Base-by-base conservation (phyloP, 768 basidiomycete species). In the Rubroboletus pulcherrimus region DNA sequence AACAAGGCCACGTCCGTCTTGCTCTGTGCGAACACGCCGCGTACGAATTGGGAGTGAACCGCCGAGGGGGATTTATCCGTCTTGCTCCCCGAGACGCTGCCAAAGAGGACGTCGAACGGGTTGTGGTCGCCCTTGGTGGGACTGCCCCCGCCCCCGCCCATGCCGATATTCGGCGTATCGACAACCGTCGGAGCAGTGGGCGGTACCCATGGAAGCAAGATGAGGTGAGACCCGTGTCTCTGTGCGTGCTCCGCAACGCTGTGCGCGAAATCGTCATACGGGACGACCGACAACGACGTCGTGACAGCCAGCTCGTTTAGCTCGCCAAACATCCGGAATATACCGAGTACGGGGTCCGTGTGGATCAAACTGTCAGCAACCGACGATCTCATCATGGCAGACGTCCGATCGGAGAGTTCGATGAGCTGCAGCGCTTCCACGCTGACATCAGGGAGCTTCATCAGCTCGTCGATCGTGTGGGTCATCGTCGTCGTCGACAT, bases 351-450 rank as follows among this genome's bases (percentile, higher is more conserved):
- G 0, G 91, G 86, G 59, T 93, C 91, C 3, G 83, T 83, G 53
- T 78, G 82, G 19, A 91, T 74, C 37, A 93, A 74, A 1, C 83
- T 78, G 43, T 92, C 87, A 0, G 83, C 80, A 2, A 71, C 78
- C 48, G 91, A 82, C 62, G 80, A 80, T 55, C 78, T 80, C 80
- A 88, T 84, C 63, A 87, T 80, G 1, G 81, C 81, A 9, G 80
- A 82, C 1, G 82, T 81, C 31, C 87, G 81, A 53, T 86, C 85
- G 0, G 85, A 83, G 24, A 87, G 76, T 69, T 97, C 94, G 58
- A 98, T 87, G 15, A 98, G 79, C 7, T 94, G 86, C 7, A 98
- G 77, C 0, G 93, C 93, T 48, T 89, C 84, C 6, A 88, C 67
- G n/a, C 69, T 71, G 24, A 88, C 68, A n/a, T 64, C 62, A 7